Conservation (phyloP, 2,329 filamentous ascomycete genomes). For the Colletotrichum sojae region DNA sequence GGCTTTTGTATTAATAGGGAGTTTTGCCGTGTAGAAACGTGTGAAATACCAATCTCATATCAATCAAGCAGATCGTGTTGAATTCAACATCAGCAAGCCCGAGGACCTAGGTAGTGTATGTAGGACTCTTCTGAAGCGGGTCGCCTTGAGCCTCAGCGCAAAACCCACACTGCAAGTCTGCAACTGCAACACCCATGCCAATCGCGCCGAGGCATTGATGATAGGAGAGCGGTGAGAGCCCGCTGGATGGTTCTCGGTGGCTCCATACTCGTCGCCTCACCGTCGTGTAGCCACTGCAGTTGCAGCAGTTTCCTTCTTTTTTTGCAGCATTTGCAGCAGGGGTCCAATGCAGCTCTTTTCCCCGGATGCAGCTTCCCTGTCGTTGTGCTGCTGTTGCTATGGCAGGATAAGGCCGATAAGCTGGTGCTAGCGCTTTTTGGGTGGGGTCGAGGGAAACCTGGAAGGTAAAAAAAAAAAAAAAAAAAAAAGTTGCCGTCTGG, state of each 20-base stretch:
- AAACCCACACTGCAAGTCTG: neutral
- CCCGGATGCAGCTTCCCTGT: constrained; percentile 40
- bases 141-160: neutral
- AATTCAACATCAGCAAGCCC: no score
- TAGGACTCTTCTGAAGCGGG: neutral
- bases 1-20: no score
- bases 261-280: constrained; percentile 15
- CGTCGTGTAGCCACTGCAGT: constrained; percentile 13
- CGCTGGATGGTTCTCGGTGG: constrained; percentile 28
- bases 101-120: neutral
- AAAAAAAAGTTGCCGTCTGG: constrained; percentile 40
- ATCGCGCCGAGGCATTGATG: constrained; percentile 21
- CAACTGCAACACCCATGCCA: neutral
- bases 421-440: constrained; percentile 29
- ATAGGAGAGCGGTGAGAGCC: constrained; percentile 32
- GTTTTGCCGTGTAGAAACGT: no score
- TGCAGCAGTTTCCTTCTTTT: constrained; percentile 15
- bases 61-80: no score
- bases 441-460: constrained; percentile 34
- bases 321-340: constrained; percentile 2
- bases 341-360: constrained; percentile 38
- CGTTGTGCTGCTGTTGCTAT: constrained; percentile 41
- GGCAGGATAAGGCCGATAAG: constrained; percentile 40
- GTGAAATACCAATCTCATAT: no score
- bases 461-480: constrained; percentile 9